phyloP scores from a whole-genome alignment of 306 rosid species.

The Fragaria nilgerrensis region DNA sequence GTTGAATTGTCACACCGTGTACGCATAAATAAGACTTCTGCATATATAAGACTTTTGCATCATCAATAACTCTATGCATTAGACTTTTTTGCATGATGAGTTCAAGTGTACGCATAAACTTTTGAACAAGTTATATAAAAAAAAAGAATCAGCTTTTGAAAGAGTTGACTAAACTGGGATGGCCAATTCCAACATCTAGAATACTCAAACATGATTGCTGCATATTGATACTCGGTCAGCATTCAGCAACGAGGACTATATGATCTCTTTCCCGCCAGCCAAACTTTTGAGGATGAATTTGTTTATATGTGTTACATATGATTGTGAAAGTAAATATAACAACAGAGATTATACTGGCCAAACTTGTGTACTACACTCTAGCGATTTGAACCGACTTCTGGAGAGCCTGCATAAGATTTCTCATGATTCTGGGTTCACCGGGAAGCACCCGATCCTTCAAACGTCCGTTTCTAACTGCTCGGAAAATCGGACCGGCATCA shows the following conservation, averaged over 20 bases:
- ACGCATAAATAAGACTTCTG: not conserved
- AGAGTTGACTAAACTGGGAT: not conserved
- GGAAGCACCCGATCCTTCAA: conserved; percentile 67
- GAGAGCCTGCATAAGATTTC: conserved; percentile 79
- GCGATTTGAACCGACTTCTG: conserved; percentile 78
- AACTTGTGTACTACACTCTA: conserved; percentile 43
- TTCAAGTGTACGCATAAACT: too few relatives aligned
- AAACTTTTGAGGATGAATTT: not conserved
- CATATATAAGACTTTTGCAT: not conserved
- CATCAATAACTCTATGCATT: not conserved
- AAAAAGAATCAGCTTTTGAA: too few relatives aligned
- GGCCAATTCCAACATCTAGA: not conserved
- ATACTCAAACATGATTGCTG: not conserved
- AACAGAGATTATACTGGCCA: not conserved
- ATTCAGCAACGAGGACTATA: not conserved
- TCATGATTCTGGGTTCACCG: conserved; percentile 92
- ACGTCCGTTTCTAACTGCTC: conserved; percentile 78
- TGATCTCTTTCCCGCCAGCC: not conserved
- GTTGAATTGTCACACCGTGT: not conserved
- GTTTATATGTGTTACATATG: not conserved
- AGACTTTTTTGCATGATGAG: too few relatives aligned
- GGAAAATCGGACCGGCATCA: conserved; percentile 65
- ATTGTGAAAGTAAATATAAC: not conserved
- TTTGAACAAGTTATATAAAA: too few relatives aligned
- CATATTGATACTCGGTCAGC: not conserved